Evolutionary conservation across 306 rosid species (phyloP), one percentile per base, ranked within the genome.

Genomic region (Astragalus membranaceus): DNA sequence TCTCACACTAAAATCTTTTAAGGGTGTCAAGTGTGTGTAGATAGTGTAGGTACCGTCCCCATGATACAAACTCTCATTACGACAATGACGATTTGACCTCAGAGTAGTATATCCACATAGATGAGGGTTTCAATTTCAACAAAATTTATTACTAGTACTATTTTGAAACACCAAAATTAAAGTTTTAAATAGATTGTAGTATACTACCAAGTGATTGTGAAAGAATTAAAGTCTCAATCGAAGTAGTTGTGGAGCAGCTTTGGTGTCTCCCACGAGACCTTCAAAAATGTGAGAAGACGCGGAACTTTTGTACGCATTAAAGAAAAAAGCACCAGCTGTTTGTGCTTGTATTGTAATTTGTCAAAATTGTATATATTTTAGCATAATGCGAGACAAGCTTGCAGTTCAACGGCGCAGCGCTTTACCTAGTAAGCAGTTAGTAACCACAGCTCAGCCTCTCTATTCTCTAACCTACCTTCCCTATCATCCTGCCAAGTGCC

Each of bases 221-320:
- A 23, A 51, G 30, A 17, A 51, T 20, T 17, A 4, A 51, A 61
- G 61, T 76, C 70, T 35, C 70, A 56, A 46, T 61, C 85, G 64
- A 70, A 67, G 79, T 75, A 77, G 82, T 12, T 67, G 49, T 15
- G 72, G 64, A 75, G 15, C 15, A 47, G 23, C 36, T 6, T 36
- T 57, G 73, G 80, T 68, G 91, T 84, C 88, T 73, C 85, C 84
- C 84, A 72, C 76, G 5, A 61, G 29, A 20, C 32, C 30, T 14
- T 39, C 48, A 8, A 62, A 10, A 20, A 35, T 17, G 8, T 62
- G 68, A 36, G 7, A 3, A 52, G 71, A 76, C 42, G 79, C 62
- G 13, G 39, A 54, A 68, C 44, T 57, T 73, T 70, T 67, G 15
- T 52, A 75, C 8, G 11, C 8, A 49, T 5, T 4, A 32, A 71